A percentile compares a stretch with the other conserved stretches of the same genome.
Evolutionary conservation across 768 basidiomycete genomes (phyloP).

Genomic region (Ramaria sp.): DNA sequence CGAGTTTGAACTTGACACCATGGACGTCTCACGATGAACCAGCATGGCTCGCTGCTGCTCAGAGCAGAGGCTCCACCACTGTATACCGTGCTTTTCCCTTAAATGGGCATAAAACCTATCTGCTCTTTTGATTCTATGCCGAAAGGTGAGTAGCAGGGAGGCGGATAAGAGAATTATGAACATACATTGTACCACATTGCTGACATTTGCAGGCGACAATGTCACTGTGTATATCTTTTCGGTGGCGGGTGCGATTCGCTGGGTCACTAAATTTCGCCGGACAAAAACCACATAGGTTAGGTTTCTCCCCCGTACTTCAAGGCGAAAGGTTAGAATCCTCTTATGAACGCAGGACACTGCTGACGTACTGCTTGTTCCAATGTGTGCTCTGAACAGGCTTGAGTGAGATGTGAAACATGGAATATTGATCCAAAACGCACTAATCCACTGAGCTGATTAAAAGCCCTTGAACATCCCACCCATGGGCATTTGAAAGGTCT

Average conservation of each 20-base stretch:
- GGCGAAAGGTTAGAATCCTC: neutral
- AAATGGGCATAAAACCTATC: neutral
- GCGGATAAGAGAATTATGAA: too few relatives aligned
- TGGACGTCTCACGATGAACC: neutral
- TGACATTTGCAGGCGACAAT: neutral
- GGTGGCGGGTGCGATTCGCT: slow-evolving; percentile 1
- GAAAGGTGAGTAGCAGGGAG: neutral
- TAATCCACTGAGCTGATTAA: neutral
- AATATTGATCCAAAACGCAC: neutral
- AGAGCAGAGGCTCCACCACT: neutral
- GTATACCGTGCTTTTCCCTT: neutral
- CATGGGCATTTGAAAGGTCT: neutral
- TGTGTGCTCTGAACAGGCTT: slow-evolving; percentile 53
- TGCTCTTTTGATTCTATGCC: neutral
- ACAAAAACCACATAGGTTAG: slow-evolving; percentile 1
- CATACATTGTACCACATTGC: neutral
- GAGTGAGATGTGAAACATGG: neutral
- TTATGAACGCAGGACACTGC: neutral
- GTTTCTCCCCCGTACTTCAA: slow-evolving; percentile 5
- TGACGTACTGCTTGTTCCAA: slow-evolving; percentile 51
- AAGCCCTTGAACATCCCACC: neutral
- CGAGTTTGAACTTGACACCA: neutral
- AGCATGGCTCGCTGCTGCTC: neutral
- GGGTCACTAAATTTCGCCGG: neutral
- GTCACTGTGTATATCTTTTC: neutral